Percentiles rank a stretch among this genome's conserved stretches.
Conservation (phyloP, 352 stramenopile genomes). For the Globisporangium paddicum region DNA sequence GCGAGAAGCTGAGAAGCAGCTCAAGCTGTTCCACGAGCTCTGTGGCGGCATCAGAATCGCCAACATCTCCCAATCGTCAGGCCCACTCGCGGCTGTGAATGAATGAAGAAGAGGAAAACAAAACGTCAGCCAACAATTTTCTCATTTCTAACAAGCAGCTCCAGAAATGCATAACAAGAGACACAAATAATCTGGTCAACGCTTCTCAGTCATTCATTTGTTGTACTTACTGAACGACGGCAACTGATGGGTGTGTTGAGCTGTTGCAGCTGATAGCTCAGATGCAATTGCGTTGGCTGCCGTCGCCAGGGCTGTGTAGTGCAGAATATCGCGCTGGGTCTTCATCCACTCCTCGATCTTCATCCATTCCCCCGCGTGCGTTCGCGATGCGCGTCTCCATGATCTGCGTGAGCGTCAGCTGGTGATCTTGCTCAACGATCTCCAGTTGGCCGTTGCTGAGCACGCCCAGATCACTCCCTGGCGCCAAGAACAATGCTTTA, state of each 20-base stretch:
- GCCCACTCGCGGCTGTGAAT: not conserved
- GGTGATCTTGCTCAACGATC: conserved; percentile 58
- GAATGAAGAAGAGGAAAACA: too few relatives aligned
- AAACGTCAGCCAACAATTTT: not conserved
- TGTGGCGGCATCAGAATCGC: conserved; percentile 24
- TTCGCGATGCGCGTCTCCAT: conserved; percentile 53
- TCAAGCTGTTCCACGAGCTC: conserved; percentile 74
- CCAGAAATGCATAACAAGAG: not conserved
- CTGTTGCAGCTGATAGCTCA: not conserved
- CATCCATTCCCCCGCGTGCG: conserved; percentile 55
- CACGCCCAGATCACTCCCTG: conserved; percentile 35
- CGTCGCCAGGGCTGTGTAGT: conserved; percentile 26
- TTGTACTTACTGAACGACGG: not conserved
- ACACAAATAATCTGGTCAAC: not conserved
- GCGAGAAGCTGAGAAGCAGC: conserved; percentile 73
- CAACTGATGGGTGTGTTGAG: not conserved
- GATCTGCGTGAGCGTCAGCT: conserved; percentile 51
- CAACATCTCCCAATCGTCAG: not conserved
- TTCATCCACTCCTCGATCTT: conserved; percentile 73
- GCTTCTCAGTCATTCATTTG: not conserved
- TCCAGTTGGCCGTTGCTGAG: conserved; percentile 79
- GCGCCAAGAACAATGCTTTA: conserved; percentile 39
- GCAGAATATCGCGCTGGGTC: conserved; percentile 55
- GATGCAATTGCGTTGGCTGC: not conserved
- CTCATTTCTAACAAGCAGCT: not conserved